Evolutionary conservation across 2,329 filamentous ascomycete genomes (phyloP).

Genomic region (Ophiostoma sp.): DNA sequence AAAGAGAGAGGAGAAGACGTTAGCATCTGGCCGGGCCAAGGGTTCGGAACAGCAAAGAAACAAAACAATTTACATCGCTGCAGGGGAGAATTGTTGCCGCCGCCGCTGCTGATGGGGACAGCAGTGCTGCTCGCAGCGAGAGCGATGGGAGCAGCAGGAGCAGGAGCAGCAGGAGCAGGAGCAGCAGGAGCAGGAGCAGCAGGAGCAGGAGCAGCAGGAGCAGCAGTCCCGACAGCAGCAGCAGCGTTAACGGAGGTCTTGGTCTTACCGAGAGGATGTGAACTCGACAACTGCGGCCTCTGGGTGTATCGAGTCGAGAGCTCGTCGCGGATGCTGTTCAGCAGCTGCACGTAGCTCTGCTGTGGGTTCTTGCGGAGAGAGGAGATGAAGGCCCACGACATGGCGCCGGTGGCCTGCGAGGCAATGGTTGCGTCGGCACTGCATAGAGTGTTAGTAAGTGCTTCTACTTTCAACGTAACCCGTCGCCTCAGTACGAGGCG

Average conservation of each 20-base stretch:
- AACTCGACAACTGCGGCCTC: slow-evolving; percentile 93
- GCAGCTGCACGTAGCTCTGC: slow-evolving; percentile 90
- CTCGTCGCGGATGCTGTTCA: slow-evolving; percentile 92
- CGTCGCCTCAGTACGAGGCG: too few relatives aligned
- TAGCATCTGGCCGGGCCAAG: slow-evolving; percentile 17
- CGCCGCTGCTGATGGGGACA: neutral
- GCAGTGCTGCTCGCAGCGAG: neutral
- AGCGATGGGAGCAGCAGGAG: too few relatives aligned
- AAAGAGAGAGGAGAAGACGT: slow-evolving; percentile 15
- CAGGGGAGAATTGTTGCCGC: neutral
- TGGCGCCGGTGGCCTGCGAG: slow-evolving; percentile 87
- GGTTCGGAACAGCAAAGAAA: slow-evolving; percentile 9
- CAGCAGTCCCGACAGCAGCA: neutral
- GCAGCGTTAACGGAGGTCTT: neutral
- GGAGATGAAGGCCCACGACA: slow-evolving; percentile 95
- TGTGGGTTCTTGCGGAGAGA: slow-evolving; percentile 88
- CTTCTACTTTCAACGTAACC: too few relatives aligned
- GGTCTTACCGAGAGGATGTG: slow-evolving; percentile 81
- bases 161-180: neutral
- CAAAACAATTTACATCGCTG: slow-evolving; percentile 17
- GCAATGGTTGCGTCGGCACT: slow-evolving; percentile 87
- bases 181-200: neutral
- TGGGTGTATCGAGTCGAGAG: slow-evolving; percentile 81
- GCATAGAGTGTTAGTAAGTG: slow-evolving; percentile 16
- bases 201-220: neutral